Evolutionary conservation across 352 stramenopile genomes (phyloP), one percentile per base, ranked within the genome.

Genomic region (Globisporangium splendens): DNA sequence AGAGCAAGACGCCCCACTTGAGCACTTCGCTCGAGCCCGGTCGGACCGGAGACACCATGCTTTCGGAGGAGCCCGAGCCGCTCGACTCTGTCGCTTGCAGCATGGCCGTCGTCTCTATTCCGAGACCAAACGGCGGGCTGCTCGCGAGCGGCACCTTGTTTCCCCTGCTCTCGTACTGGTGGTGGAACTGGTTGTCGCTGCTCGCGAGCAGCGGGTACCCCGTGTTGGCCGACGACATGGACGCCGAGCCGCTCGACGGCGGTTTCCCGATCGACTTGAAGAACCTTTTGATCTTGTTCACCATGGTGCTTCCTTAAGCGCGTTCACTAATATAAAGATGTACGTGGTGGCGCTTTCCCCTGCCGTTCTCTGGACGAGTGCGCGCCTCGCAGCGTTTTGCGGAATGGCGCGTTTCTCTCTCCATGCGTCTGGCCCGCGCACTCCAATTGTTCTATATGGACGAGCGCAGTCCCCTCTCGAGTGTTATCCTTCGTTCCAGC

Each of bases 271-370:
- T 63, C 22, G 69, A 68, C 58, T 72, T 73, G 62, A 83, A 77
- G 47, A 83, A 83, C 10, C 62, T 66, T 49, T 71, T 73, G 54
- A 83, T 60, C 54, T 79, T 83, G 65, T 81, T 81, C 39, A 79
- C 72, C 74, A 83, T 83, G 50, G 21, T 35, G 15, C 22, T 31
- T 46, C 31, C 28, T 35, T 8, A 10, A 11, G 28, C 28, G 28
- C 28, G 24, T 7, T 2, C 24, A 31, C 24, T 6, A 11, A 10
- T 35, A 35, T 35, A 35, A 6, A 8, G 28, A 10, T 35, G 24
- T 35, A 35, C 28, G 28, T 31, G 24, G 24, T 5, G 24, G 24
- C 28, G 28, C 28, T 35, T 6, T 35, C 3, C 7, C 24, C 24
- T 35, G 1, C 28, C 28, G 28, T 8, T 6, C 28, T 35, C 28